Evolutionary conservation across 2,329 filamentous ascomycete species (phyloP), one percentile per base, ranked within the genome.

Genomic region (Trichoderma afroharzianum): DNA sequence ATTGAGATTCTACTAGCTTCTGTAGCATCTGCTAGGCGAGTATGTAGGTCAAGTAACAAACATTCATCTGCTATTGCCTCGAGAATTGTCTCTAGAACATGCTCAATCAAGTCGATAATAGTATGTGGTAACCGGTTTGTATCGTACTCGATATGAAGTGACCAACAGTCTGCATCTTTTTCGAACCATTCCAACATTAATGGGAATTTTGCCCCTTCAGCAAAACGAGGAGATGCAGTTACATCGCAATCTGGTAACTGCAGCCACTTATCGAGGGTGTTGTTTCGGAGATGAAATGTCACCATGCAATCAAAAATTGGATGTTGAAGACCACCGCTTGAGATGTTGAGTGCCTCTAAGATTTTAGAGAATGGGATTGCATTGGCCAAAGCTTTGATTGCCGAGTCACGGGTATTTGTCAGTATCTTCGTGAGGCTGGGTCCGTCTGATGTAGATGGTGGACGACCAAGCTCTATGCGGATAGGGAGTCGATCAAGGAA

Each of bases 151-250:
- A 71, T 67, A 36, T 71, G 70, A 11, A 71, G 55, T n/a, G 55
- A 57, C 70, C 70, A 71, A 8, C 30, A 36, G 24, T 68, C 55
- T 6, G 50, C 15, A 12, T 39, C 70, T 3, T 68, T 55, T 28
- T 71, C 70, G 26, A 71, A 71, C 70, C 70, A 71, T 26, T 71
- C 70, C 21, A 71, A 12, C 70, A 71, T 71, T 15, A 71, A 36
- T 15, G 70, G 70, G 12, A 71, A 71, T 24, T 71, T 71, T 14
- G 70, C n/a, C 28, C 70, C 70, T 26, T 68, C 30, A 28, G 70
- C 55, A 24, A 71, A 71, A n/a, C n/a, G 39, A 12, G 70, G 63
- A 8, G 70, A 63, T 30, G 24, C 36, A 1, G 55, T n/a, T 1
- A 68, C 70, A 1, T 59, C 14, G 57, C 70, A 71, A 7, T 12